These are phyloP conservation scores for Pythium coloratum DNA, from an alignment of 352 stramenopile species.

Conservation along the genomic window DNA sequence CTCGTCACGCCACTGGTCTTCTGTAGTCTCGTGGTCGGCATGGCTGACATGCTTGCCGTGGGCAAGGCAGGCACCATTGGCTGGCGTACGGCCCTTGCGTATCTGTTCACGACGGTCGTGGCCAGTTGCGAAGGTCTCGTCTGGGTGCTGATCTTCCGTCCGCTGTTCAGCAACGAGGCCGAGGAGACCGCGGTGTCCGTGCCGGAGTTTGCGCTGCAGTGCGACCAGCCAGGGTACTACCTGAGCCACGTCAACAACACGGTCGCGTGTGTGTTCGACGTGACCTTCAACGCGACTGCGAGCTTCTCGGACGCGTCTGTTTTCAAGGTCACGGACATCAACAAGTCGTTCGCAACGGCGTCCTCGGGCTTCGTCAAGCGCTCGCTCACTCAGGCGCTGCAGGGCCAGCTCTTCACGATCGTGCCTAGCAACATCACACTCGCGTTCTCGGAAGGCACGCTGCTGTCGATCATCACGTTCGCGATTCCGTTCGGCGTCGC, in stretches of 20 bases:
- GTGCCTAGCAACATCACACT: slow-evolving; percentile 32
- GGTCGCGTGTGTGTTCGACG: slow-evolving; percentile 18
- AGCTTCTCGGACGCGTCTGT: slow-evolving; percentile 17
- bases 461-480: slow-evolving; percentile 42
- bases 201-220: slow-evolving; percentile 23
- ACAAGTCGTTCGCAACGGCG: slow-evolving; percentile 19
- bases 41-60: slow-evolving; percentile 37
- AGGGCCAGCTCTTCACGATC: slow-evolving; percentile 26
- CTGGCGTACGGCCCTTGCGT: slow-evolving; percentile 30
- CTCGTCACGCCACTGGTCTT: slow-evolving; percentile 46
- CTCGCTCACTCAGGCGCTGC: slow-evolving; percentile 21
- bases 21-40: slow-evolving; percentile 35
- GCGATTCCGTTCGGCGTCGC: slow-evolving; percentile 36
- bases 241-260: slow-evolving; percentile 27
- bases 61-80: slow-evolving; percentile 35
- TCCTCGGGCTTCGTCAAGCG: slow-evolving; percentile 10
- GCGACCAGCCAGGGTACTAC: slow-evolving; percentile 17
- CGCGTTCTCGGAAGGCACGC: slow-evolving; percentile 31
- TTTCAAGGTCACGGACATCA: slow-evolving; percentile 28
- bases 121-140: slow-evolving; percentile 20
- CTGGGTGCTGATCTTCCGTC: slow-evolving; percentile 24
- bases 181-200: neutral
- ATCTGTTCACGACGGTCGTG: slow-evolving; percentile 26
- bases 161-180: slow-evolving; percentile 16
- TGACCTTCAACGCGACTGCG: slow-evolving; percentile 7